phyloP scores from a whole-genome alignment of 345 rosid species.

The Brassica incana region DNA sequence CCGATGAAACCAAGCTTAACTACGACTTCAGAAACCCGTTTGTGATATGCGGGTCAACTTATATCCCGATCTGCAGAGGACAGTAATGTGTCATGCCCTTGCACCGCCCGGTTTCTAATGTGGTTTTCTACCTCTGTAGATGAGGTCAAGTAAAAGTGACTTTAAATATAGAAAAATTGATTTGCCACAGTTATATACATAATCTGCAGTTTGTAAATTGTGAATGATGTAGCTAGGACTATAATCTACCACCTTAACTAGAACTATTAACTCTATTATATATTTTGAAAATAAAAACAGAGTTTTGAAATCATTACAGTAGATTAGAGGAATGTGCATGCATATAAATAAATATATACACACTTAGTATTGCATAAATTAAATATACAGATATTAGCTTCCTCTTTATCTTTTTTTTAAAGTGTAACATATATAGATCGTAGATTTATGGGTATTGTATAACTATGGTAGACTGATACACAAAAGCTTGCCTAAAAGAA shows the following conservation, averaged over 20 bases:
- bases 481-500: background rate
- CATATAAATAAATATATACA: background rate
- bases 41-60: background rate
- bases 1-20: background rate
- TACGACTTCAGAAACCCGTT: background rate
- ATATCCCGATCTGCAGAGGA: background rate
- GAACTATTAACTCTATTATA: background rate
- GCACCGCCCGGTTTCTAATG: background rate
- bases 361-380: background rate
- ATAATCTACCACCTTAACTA: background rate
- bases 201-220: background rate
- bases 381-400: no score
- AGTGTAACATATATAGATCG: background rate
- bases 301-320: background rate
- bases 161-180: background rate
- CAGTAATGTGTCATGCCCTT: background rate
- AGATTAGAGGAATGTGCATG: background rate
- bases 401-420: no score
- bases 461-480: background rate
- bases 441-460: background rate
- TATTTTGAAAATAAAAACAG: background rate
- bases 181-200: background rate
- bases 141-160: background rate
- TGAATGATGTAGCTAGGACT: background rate
- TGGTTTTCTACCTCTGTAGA: background rate